Base-by-base conservation (phyloP, 192 early-diverging fungal species). In the Coemansia sp. region DNA sequence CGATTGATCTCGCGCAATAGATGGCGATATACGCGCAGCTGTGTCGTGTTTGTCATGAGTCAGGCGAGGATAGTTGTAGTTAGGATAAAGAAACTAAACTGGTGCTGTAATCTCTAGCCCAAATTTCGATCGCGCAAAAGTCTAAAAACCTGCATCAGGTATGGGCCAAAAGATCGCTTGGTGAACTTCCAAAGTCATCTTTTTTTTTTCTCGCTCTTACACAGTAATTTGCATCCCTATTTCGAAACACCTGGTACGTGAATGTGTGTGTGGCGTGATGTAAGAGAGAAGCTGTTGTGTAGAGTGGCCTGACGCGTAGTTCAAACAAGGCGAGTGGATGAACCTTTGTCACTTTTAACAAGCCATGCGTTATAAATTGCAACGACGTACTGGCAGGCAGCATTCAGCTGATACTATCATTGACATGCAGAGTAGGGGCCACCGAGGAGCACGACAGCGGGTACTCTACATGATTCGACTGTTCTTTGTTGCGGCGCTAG, bases 1-100 rank as follows among this genome's bases (percentile, higher is more conserved):
- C 71, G 74, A 39, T 76, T 76, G 67, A 81, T 44, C 63, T 81
- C 79, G 65, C 79, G 79, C 68, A 81, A 34, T 12, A 81, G 79
- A 3, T 73, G 79, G 55, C 79, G 79, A 22, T 81, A 81, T 1
- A 64, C 44, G 67, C 52, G 78, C 15, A 71, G 66, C 47, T 72
- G 74, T 20, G 22, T 64, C 9, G 18, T 40, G 38, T 40, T 62
- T 39, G 41, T 60, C 31, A 24, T 4, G 13, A 12, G 33, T 60
- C 16, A 18, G n/a, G 29, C 31, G 0, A 58, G 13, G 15, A 4
- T 44, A 44, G 41, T 27, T 27, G 27, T 44, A 16, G 41, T 22
- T 20, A 50, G 49, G 20, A 50, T 22, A 20, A 12, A 22, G 49
- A 50, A 22, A 22, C 1, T 27, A n/a, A 50, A 20, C 20, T 50